Evolutionary conservation across 2,329 filamentous ascomycete genomes (phyloP).

Genomic region (Calonectria multiphialidica): DNA sequence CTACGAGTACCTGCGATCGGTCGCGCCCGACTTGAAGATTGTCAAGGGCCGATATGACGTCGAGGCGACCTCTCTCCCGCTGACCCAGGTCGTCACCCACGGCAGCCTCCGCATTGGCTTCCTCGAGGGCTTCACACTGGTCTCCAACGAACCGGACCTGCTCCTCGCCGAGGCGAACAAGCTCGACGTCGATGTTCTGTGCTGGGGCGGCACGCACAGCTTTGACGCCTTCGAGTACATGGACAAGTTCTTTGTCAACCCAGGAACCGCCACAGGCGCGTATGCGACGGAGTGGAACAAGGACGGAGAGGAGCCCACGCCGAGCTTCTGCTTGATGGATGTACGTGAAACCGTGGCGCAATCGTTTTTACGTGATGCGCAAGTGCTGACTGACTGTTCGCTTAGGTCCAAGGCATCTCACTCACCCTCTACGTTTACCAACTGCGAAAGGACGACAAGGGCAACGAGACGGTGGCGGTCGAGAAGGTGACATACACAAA

Average conservation of each 20-base stretch:
- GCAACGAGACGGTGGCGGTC: constrained; percentile 83
- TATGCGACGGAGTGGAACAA: constrained; percentile 69
- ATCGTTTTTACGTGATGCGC: background rate
- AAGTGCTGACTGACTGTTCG: constrained; percentile 39
- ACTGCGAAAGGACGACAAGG: constrained; percentile 80
- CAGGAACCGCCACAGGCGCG: constrained; percentile 75
- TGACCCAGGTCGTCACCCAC: constrained; percentile 76
- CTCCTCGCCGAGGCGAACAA: constrained; percentile 76
- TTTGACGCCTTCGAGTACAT: constrained; percentile 81
- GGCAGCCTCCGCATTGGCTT: constrained; percentile 75
- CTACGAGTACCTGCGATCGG: constrained; percentile 83
- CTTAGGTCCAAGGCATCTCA: constrained; percentile 93
- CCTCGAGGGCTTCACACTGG: constrained; percentile 76
- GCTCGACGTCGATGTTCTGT: constrained; percentile 76
- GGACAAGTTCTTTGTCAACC: constrained; percentile 81
- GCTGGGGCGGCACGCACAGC: constrained; percentile 76
- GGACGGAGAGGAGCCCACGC: constrained; percentile 79
- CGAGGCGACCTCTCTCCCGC: constrained; percentile 73
- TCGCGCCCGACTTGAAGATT: constrained; percentile 79
- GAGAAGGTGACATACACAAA: constrained; percentile 91
- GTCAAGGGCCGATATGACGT: constrained; percentile 77
- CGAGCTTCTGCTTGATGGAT: constrained; percentile 98
- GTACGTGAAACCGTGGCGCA: constrained; percentile 67
- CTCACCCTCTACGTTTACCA: constrained; percentile 96
- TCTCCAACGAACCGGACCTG: constrained; percentile 75